Evolutionary conservation across 139 green algal genomes (phyloP), one percentile per base, ranked within the genome.

Genomic region (Dunaliella sp.): DNA sequence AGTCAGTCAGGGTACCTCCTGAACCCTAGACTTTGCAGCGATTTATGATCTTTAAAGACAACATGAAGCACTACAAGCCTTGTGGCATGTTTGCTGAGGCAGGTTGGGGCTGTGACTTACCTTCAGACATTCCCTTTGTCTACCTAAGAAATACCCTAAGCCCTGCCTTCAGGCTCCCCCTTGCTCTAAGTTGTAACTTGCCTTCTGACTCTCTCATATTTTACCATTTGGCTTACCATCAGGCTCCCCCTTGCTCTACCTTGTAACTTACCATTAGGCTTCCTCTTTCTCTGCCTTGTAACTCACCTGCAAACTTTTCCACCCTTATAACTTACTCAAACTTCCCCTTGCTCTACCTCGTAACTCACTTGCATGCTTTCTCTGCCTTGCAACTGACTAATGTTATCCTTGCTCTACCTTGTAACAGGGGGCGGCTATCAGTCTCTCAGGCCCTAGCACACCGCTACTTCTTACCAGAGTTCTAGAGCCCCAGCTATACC

Each of bases 381-480:
- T 65, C 26, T 21, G 16, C 2, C 3, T 57, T 28, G 16, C 21
- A 1, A 35, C n/a, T 28, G 30, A 25, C 16, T 3, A 84, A 84
- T 35, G 16, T 58, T 22, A 57, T 57, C 25, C n/a, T 74, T 7
- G 31, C 22, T 3, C n/a, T 37, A 22, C 12, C 28, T n/a, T 85
- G 93, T 72, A 22, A 73, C 33, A 84, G 80, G n/a, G 96, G 96
- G 0, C 89, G 96, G 3, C 84, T 97, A 33, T 93, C 88, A 2
- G 91, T 93, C 1, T 36, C 32, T 0, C 58, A 94, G 78, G 96
- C 96, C 32, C 84, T 98, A 84, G 36, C 90, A 26, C 96, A 98
- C 86, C 88, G 91, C 35, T 98, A 92, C 89, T 97, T 98, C 89
- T 73, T 89, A 59, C 86, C 86, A 32, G 87, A 91, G 87, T 88